Evolutionary conservation across 148 eudicot genomes (phyloP).

Genomic region (Salicornia ramosissima): DNA sequence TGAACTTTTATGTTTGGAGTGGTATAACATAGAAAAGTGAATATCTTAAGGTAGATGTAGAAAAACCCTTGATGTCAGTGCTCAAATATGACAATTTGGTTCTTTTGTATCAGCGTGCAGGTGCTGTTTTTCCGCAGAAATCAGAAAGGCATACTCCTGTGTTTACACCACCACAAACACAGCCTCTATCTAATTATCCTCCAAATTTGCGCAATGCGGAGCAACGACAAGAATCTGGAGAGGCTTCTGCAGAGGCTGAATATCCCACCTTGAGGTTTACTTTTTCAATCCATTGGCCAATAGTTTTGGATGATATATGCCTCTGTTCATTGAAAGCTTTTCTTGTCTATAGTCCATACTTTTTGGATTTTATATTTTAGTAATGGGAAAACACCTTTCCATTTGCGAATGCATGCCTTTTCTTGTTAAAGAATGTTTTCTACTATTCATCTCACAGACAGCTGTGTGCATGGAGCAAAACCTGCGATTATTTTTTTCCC

Average conservation of each 20-base stretch:
- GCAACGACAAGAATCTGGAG: slow-evolving; percentile 48
- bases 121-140: slow-evolving; percentile 90
- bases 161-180: slow-evolving; percentile 91
- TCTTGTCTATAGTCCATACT: slow-evolving; percentile 9
- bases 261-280: slow-evolving; percentile 83
- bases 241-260: slow-evolving; percentile 71
- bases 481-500: not conserved
- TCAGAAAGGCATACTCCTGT: slow-evolving; percentile 79
- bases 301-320: slow-evolving; percentile 5
- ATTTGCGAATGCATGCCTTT: too few relatives aligned
- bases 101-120: slow-evolving; percentile 59
- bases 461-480: not conserved
- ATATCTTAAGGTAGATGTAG: too few relatives aligned
- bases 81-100: not conserved
- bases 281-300: not conserved
- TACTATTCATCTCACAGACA: not conserved
- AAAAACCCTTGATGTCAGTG: not conserved
- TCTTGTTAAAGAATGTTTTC: not conserved
- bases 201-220: slow-evolving; percentile 56
- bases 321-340: not conserved
- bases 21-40: too few relatives aligned
- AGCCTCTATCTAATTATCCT: slow-evolving; percentile 73
- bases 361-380: not conserved
- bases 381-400: not conserved
- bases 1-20: too few relatives aligned